Percentiles rank a stretch among this genome's conserved stretches.
phyloP scores from a whole-genome alignment of 257 asterid genomes.

The Penstemon barbatus region DNA sequence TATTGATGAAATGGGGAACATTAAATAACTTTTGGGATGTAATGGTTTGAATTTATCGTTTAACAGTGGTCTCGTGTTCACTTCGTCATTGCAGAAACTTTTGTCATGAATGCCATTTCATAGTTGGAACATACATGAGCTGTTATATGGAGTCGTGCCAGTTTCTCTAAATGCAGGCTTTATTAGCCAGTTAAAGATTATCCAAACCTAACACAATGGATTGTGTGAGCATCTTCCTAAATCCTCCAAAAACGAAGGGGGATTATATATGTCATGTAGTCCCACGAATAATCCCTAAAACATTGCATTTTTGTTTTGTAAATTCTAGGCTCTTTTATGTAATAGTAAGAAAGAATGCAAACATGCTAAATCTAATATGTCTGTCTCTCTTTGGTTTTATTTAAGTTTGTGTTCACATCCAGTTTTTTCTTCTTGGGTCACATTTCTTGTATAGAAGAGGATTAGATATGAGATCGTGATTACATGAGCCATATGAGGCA shows the following conservation, averaged over 20 bases:
- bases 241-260: not conserved
- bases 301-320: too few relatives aligned
- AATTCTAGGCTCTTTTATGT: not conserved
- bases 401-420: not conserved
- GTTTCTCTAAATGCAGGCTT: too few relatives aligned
- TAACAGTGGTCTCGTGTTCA: not conserved
- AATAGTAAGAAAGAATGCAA: not conserved
- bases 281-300: not conserved
- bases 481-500: not conserved
- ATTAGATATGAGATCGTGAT: constrained; percentile 9
- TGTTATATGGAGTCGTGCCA: too few relatives aligned
- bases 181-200: too few relatives aligned
- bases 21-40: not conserved
- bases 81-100: constrained; percentile 6
- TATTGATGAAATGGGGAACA: not conserved
- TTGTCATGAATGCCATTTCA: not conserved
- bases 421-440: not conserved
- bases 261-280: not conserved
- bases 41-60: not conserved
- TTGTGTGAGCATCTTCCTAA: not conserved
- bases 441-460: constrained; percentile 8
- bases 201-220: not conserved
- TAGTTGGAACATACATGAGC: too few relatives aligned
- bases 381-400: too few relatives aligned
- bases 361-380: not conserved